A percentile compares a stretch with the other conserved stretches of the same genome.
Conservation (phyloP, 805 yeast species). For the Candida germanica region DNA sequence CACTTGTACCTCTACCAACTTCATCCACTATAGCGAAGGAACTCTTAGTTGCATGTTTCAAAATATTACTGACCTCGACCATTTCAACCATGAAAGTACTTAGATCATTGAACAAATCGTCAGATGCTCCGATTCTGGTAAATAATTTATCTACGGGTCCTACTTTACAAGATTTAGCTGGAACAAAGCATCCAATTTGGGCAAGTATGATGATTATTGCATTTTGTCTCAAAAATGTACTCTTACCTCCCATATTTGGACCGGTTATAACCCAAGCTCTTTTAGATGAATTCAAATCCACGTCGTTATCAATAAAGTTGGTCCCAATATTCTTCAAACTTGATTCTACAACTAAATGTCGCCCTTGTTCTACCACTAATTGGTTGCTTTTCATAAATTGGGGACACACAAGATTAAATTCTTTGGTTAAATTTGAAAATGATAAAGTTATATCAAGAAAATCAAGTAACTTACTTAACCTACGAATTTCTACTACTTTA, state of each 20-base stretch:
- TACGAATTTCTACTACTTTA: constrained; percentile 45
- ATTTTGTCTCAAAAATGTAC: constrained; percentile 70
- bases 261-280: constrained; percentile 66
- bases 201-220: constrained; percentile 66
- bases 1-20: constrained; percentile 84
- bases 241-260: constrained; percentile 88
- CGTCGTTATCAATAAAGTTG: constrained; percentile 45
- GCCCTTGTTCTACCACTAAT: constrained; percentile 58
- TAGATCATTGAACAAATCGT: constrained; percentile 68
- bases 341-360: constrained; percentile 85
- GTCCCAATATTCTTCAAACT: constrained; percentile 51
- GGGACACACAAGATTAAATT: constrained; percentile 67
- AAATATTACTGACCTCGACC: constrained; percentile 61
- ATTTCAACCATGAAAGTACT: constrained; percentile 88
- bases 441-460: constrained; percentile 70
- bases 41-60: constrained; percentile 50
- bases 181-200: constrained; percentile 66
- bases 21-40: constrained; percentile 72
- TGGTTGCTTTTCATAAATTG: constrained; percentile 40
- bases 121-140: constrained; percentile 85
- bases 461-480: constrained; percentile 52
- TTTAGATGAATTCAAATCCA: constrained; percentile 17
- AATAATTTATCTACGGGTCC: constrained; percentile 76
- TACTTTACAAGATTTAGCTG: constrained; percentile 56
- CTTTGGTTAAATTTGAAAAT: constrained; percentile 70